Evolutionary conservation across 1,139 yeast species (phyloP), one percentile per base, ranked within the genome.

Genomic region (Nakaseomyces kungkrabaensis): DNA sequence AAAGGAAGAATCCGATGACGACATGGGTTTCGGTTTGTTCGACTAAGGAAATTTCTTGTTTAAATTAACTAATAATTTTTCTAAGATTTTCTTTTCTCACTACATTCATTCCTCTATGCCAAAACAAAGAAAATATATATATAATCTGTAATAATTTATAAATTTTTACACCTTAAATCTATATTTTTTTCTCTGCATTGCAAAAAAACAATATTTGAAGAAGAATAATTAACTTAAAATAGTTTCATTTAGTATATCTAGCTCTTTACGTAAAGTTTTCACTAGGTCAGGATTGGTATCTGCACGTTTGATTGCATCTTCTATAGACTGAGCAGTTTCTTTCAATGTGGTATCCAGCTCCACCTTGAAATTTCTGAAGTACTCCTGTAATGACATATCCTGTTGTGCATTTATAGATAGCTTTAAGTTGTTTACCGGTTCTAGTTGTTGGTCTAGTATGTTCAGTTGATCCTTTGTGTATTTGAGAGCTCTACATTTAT

Each of bases 1-100:
- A 41, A 77, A 73, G 63, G 78, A 73, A 67, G 74, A 69, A 69
- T 72, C 75, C 61, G 89, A 81, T 70, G 82, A 77, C 68, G 90
- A 83, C 75, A 83, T 84, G 90, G 92, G 90, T 64, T 81, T 83
- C 84, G 92, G 92, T 77, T 79, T 85, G 74, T 85, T 85, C 81
- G 94, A 84, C 76, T 85, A 84, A 75, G 65, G 54, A 47, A 50
- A 46, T 51, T 52, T 6, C 9, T 29, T 29, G 29, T 46, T 46
- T 26, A 43, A 25, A 33, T 11, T 27, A 36, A 36, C 24, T 17
- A 36, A 4, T 22, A 34, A 34, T 47, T 37, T 37, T 32, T 47
- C 40, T 47, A 43, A 29, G 22, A 31, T 13, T 25, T 48, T 43
- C 41, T 48, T 50, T 46, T 26, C 44, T 33, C 32, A 31, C 43